Percentiles rank a stretch among this genome's conserved stretches.
These are phyloP conservation scores for Claviceps spartinae DNA, from an alignment of 2,329 filamentous ascomycete species.

Conservation along the genomic window DNA sequence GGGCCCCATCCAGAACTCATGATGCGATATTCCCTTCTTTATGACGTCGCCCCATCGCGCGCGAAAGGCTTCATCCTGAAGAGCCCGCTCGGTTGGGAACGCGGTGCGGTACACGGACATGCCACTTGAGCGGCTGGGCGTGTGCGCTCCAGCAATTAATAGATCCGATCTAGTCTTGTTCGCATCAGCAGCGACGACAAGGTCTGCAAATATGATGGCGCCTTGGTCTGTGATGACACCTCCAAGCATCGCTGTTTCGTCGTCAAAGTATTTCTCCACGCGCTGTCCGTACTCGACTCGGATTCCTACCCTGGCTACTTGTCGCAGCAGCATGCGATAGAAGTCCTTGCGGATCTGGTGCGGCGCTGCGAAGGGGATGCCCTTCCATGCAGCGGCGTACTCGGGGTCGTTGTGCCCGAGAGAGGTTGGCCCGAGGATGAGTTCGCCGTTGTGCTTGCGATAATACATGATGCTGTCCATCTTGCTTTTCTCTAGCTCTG, in stretches of 20 bases:
- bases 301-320: constrained; percentile 4
- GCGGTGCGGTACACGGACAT: constrained; percentile 3
- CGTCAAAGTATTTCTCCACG: constrained; percentile 3
- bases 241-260: neutral
- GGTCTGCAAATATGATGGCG: neutral
- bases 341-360: constrained; percentile 1
- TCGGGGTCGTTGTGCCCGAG: constrained; percentile 2
- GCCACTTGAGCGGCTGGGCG: neutral
- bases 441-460: constrained; percentile 1
- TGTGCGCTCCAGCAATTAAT: neutral
- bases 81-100: neutral
- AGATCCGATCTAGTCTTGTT: constrained; percentile 1
- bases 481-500: constrained; percentile 1
- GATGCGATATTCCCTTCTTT: neutral
- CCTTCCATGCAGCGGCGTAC: neutral
- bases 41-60: neutral
- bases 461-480: constrained; percentile 1
- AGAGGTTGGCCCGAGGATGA: constrained; percentile 2
- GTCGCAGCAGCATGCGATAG: constrained; percentile 1
- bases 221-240: constrained; percentile 1
- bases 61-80: neutral
- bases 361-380: neutral
- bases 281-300: constrained; percentile 2
- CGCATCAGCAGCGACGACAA: constrained; percentile 8
- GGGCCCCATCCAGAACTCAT: constrained; percentile 1